phyloP scores from a whole-genome alignment of 352 stramenopile genomes.

The Pythium brachiatum region DNA sequence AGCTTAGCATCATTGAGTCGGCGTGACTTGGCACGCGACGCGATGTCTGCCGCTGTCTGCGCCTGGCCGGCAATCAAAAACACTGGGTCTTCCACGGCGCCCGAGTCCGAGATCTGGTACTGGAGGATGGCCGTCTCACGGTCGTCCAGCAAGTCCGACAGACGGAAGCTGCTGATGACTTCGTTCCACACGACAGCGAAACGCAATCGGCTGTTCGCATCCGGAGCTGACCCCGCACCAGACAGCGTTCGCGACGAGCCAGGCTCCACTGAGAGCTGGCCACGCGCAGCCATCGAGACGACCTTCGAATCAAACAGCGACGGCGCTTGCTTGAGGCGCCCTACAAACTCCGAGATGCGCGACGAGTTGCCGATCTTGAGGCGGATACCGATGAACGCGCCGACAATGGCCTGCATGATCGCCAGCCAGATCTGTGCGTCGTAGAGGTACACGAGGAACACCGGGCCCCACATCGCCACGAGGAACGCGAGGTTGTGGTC shows the following conservation, averaged over 20 bases:
- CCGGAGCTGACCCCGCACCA: conserved; percentile 45
- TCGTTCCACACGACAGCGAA: conserved; percentile 90
- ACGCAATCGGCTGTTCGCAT: conserved; percentile 77
- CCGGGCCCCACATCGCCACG: conserved; percentile 67
- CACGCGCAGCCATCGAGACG: conserved; percentile 63
- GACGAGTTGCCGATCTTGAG: conserved; percentile 81
- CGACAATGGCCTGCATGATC: conserved; percentile 78
- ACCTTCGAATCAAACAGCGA: conserved; percentile 78
- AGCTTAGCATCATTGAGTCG: conserved; percentile 58
- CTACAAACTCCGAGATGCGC: conserved; percentile 74
- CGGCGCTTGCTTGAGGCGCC: conserved; percentile 56
- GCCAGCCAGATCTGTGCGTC: conserved; percentile 87
- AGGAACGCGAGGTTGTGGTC: conserved; percentile 84
- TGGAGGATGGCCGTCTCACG: conserved; percentile 85
- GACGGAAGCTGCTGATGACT: conserved; percentile 85
- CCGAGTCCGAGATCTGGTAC: conserved; percentile 85
- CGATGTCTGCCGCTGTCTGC: conserved; percentile 67
- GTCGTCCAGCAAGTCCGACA: conserved; percentile 86
- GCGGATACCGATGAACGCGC: conserved; percentile 70
- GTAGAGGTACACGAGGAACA: conserved; percentile 86
- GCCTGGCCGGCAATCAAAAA: conserved; percentile 85
- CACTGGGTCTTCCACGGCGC: conserved; percentile 78
- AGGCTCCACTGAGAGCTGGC: conserved; percentile 60
- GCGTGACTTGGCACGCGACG: conserved; percentile 50
- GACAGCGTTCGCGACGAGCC: conserved; percentile 42